Conservation (phyloP, 2,329 filamentous ascomycete genomes). For the Apiospora sp. region DNA sequence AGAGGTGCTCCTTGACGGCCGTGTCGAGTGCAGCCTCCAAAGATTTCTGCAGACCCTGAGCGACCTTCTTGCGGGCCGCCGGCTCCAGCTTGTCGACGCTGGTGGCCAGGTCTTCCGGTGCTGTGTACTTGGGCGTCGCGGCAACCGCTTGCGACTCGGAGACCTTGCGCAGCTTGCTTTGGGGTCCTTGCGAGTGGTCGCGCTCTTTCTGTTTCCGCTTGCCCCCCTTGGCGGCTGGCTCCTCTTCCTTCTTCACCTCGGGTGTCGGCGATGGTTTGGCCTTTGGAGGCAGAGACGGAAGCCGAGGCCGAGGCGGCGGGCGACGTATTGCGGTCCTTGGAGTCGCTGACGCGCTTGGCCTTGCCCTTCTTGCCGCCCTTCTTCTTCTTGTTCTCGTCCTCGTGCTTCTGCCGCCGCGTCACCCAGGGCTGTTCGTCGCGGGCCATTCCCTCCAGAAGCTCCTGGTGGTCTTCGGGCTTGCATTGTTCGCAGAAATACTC, state of each 20-base stretch:
- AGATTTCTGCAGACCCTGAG: conserved; percentile 74
- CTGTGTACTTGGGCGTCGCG: conserved; percentile 49
- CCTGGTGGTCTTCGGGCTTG: conserved; percentile 81
- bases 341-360: conserved; percentile 71
- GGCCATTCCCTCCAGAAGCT: conserved; percentile 78
- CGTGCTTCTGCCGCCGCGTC: conserved; percentile 67
- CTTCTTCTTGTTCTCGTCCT: conserved; percentile 68
- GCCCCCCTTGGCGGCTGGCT: conserved; percentile 44
- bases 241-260: conserved; percentile 56
- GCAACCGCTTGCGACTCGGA: conserved; percentile 54
- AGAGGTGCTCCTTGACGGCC: conserved; percentile 71
- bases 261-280: conserved; percentile 48
- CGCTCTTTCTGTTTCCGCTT: conserved; percentile 65
- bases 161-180: conserved; percentile 62
- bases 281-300: conserved; percentile 49
- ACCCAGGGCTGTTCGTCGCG: conserved; percentile 90
- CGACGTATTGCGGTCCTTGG: conserved; percentile 56
- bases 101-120: conserved; percentile 60
- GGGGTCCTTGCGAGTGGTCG: conserved; percentile 62
- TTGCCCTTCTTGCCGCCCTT: conserved; percentile 67
- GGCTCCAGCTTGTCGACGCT: conserved; percentile 62
- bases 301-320: conserved; percentile 52
- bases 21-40: conserved; percentile 71
- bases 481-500: conserved; percentile 95
- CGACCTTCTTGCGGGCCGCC: conserved; percentile 71